Base-by-base conservation (phyloP, 495 filamentous ascomycete species). In the Pyrenula aspistea region DNA sequence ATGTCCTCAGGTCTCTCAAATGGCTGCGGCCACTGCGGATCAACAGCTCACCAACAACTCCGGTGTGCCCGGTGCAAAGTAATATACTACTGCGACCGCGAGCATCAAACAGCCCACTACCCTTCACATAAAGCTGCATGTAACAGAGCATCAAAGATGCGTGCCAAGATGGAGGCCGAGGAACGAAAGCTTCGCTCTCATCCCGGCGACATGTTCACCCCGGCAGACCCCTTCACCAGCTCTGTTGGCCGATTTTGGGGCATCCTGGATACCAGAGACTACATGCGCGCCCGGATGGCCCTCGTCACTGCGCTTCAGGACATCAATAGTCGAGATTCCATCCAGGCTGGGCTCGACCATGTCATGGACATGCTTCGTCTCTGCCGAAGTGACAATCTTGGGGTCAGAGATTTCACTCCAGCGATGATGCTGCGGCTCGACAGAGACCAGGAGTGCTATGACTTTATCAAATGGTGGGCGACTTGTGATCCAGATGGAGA, bases 361-460 rank as follows among this genome's bases (percentile, higher is more conserved):
- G 19, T 68, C 24, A 62, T 62, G 56, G 71, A 73, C 31, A 63
- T 74, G 54, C 60, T 80, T 49, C 64, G 65, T 2, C 59, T 78
- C 8, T 66, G 70, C 56, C 65, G 68, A 0, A n/a, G 62, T 42
- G 76, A 81, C 55, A 75, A 77, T 57, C 66, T 80, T 62, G 73
- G 72, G 2, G 51, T 71, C 2, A 70, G 76, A 2, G 21, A 60
- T 15, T 3, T 71, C 4, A 53, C 77, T 2, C 80, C 78, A 4
- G 62, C 62, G 0, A 47, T 76, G 51, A 66, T 71, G 49, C 48
- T 81, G n/a, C 71, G 78, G 15, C 64, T 80, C 51, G 65, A 69
- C 20, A 67, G 63, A 55, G 77, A 81, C 42, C 77, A 81, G 55
- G 73, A 80, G 53, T 76, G 69, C 65, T 83, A 82, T 58, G 75